A percentile compares a stretch with the other conserved stretches of the same genome.
Evolutionary conservation across 2,329 filamentous ascomycete species (phyloP).

Genomic region (Colletotrichum sp.): DNA sequence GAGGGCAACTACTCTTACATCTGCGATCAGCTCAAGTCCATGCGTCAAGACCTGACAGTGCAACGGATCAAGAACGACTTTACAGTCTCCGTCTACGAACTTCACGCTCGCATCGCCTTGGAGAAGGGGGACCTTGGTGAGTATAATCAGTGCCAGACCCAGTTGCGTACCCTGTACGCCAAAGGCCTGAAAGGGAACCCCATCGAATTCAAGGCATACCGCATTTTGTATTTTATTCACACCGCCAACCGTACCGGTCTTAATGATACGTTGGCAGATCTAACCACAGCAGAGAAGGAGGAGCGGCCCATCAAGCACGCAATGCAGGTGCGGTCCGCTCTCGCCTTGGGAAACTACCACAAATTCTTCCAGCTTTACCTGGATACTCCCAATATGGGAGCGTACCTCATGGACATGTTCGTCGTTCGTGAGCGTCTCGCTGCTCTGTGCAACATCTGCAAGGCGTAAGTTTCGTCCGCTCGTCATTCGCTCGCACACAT

Average conservation of each 20-base stretch:
- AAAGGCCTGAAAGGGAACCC: conserved; percentile 87
- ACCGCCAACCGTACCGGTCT: conserved; percentile 97
- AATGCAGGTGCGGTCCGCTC: conserved; percentile 85
- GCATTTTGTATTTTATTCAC: conserved; percentile 99
- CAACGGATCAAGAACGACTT: conserved; percentile 97
- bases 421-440: conserved; percentile 90
- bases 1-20: conserved; percentile 97
- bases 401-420: conserved; percentile 99
- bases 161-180: conserved; percentile 89
- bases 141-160: conserved; percentile 99
- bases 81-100: conserved; percentile 95
- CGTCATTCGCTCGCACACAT: neutral
- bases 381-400: conserved; percentile 94
- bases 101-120: conserved; percentile 94
- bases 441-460: conserved; percentile 91
- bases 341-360: conserved; percentile 96
- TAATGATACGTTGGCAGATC: conserved; percentile 98
- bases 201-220: conserved; percentile 98
- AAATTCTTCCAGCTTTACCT: conserved; percentile 97
- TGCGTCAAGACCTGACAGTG: conserved; percentile 97
- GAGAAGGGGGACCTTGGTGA: conserved; percentile 99
- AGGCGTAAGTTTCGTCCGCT: conserved; percentile 74
- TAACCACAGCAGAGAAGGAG: conserved; percentile 96
- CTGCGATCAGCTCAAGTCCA: conserved; percentile 98
- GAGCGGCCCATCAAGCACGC: conserved; percentile 88